Evolutionary conservation across 495 filamentous ascomycete species (phyloP), one percentile per base, ranked within the genome.

Genomic region (Penicillium flavigenum): DNA sequence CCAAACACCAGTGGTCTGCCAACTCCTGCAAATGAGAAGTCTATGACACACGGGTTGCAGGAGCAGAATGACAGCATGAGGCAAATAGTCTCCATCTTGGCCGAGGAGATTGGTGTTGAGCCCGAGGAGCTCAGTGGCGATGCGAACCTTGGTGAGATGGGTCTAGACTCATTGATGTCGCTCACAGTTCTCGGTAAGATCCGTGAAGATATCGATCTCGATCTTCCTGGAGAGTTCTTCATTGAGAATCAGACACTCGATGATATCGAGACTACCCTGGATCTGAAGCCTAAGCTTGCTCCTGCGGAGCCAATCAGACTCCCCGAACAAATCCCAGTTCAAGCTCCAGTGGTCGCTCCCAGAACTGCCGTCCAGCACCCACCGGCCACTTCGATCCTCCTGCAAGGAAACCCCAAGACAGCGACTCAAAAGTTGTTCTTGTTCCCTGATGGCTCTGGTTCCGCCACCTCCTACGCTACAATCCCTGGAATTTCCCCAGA

Each of bases 21-120:
- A 4, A 71, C 70, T 5, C 74, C 69, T 46, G 54, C 65, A 4
- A 69, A 70, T 42, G 71, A 73, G 49, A 76, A 76, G 61, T 55
- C 58, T 9, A 66, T 67, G 57, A 59, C 44, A 26, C 44, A 55
- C 9, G 44, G 53, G 12, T 6, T 61, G 9, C 61, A 69, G 38
- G 73, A 81, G 58, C 72, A 83, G n/a, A 78, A 77, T 59, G 72
- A 73, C 36, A 74, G 76, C 27, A 70, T 74, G 66, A 72, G 68
- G 57, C 62, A 68, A 38, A 77, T 88, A 7, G 78, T 81, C 34
- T 70, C 75, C 17, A 87, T 83, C 52, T 81, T 92, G 47, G 81
- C 86, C 3, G 75, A 81, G 27, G 88, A 91, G 63, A 88, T 89
- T 70, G 85, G 83, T 20, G 80, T 89, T 12, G 73, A 85, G 5